Evolutionary conservation across 2,329 filamentous ascomycete genomes (phyloP).

Genomic region (Xylaria arbuscula): DNA sequence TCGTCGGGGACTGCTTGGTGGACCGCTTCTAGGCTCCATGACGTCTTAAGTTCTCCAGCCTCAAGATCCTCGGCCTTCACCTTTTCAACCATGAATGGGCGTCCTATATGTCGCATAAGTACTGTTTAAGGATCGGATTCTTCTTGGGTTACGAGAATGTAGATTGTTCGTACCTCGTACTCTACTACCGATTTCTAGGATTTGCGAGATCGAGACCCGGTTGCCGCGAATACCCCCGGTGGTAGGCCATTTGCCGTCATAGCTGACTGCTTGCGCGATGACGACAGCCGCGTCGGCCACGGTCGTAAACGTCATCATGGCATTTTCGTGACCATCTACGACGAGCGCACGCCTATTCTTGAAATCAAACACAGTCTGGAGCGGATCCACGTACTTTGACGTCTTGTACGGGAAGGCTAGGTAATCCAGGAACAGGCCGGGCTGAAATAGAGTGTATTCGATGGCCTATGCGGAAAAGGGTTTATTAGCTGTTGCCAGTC

Average conservation of each 20-base stretch:
- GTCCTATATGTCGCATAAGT: constrained; percentile 41
- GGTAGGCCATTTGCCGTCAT: constrained; percentile 57
- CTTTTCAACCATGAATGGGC: constrained; percentile 56
- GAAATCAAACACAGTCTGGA: constrained; percentile 56
- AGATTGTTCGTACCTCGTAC: constrained; percentile 53
- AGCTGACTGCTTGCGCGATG: constrained; percentile 56
- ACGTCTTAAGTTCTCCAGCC: constrained; percentile 54
- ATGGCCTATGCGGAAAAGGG: constrained; percentile 54
- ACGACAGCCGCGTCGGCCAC: constrained; percentile 56
- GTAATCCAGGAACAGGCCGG: constrained; percentile 66
- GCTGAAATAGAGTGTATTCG: constrained; percentile 68
- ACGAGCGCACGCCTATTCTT: constrained; percentile 56
- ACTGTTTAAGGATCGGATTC: background rate
- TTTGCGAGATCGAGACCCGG: constrained; percentile 50
- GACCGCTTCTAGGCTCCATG: constrained; percentile 53
- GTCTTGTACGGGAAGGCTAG: constrained; percentile 62
- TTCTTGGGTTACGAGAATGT: background rate
- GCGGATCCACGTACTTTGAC: constrained; percentile 55
- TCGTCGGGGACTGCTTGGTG: constrained; percentile 52
- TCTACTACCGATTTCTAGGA: constrained; percentile 55
- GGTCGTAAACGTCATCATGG: constrained; percentile 57
- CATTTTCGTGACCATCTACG: constrained; percentile 56
- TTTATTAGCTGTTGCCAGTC: background rate
- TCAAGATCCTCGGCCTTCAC: constrained; percentile 60
- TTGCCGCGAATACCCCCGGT: constrained; percentile 56